phyloP scores from a whole-genome alignment of 306 rosid species.

The Begonia peltatifolia region DNA sequence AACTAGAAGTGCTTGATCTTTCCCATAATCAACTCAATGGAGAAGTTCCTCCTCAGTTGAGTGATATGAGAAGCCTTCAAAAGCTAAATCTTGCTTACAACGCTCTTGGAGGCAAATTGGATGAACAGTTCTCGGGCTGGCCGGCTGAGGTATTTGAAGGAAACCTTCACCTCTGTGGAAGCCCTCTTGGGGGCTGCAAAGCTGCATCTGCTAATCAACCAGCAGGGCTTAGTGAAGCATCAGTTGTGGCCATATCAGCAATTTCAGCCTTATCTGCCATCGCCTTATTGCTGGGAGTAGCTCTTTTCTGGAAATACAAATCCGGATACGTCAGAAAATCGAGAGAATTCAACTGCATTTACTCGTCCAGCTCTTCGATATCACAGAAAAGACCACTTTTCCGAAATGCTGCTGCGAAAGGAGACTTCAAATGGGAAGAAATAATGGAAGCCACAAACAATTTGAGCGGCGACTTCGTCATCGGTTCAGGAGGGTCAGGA shows the following conservation, averaged over 20 bases:
- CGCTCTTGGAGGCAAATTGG: slow-evolving; percentile 53
- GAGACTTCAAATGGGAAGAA: slow-evolving; percentile 71
- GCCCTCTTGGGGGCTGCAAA: slow-evolving; percentile 43
- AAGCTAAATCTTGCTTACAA: slow-evolving; percentile 78
- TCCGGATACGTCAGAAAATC: slow-evolving; percentile 21
- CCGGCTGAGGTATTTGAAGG: slow-evolving; percentile 54
- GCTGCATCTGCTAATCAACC: slow-evolving; percentile 13
- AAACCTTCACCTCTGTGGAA: slow-evolving; percentile 61
- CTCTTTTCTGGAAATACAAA: slow-evolving; percentile 34
- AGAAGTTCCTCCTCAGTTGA: slow-evolving; percentile 55
- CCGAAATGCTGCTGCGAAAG: slow-evolving; percentile 38
- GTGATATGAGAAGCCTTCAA: slow-evolving; percentile 78
- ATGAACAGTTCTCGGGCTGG: slow-evolving; percentile 57
- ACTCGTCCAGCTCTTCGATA: slow-evolving; percentile 62
- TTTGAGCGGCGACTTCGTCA: slow-evolving; percentile 58
- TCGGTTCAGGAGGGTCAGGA: slow-evolving; percentile 93
- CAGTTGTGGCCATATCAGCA: slow-evolving; percentile 47
- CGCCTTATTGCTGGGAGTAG: slow-evolving; percentile 30
- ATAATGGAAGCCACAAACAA: slow-evolving; percentile 76
- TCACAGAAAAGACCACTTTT: slow-evolving; percentile 53
- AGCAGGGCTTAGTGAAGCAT: slow-evolving; percentile 24
- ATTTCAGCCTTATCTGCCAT: slow-evolving; percentile 58
- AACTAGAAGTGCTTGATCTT: slow-evolving; percentile 76
- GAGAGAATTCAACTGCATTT: slow-evolving; percentile 42
- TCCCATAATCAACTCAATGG: slow-evolving; percentile 79